A percentile compares a stretch with the other conserved stretches of the same genome.
Conservation (phyloP, 805 yeast species). For the Teunomyces funiuensis region DNA sequence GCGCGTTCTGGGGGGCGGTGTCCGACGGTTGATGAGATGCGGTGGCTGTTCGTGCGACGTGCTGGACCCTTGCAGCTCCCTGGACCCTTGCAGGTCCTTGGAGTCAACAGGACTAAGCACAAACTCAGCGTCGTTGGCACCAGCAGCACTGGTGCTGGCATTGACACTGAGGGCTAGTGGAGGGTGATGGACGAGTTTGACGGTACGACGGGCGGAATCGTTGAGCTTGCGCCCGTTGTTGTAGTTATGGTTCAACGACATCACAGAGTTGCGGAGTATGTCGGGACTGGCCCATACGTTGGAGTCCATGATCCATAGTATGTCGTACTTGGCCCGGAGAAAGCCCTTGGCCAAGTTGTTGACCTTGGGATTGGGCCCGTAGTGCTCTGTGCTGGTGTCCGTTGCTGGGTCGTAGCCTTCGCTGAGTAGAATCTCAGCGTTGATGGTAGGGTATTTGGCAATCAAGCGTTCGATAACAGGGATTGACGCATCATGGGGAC, state of each 20-base stretch:
- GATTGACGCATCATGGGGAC: conserved; percentile 60
- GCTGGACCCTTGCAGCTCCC: too few relatives aligned
- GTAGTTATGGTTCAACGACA: conserved; percentile 45
- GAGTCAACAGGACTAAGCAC: conserved; percentile 17
- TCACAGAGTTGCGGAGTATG: conserved; percentile 63
- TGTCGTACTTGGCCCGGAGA: conserved; percentile 62
- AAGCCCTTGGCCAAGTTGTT: conserved; percentile 86
- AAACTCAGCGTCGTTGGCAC: conserved; percentile 26
- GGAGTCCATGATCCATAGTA: conserved; percentile 83
- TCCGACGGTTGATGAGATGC: too few relatives aligned
- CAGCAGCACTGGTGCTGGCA: conserved; percentile 7
- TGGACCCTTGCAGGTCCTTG: conserved; percentile 1
- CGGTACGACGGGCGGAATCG: conserved; percentile 30
- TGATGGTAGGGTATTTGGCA: conserved; percentile 51
- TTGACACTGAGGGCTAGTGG: conserved; percentile 59
- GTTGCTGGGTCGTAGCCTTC: conserved; percentile 13
- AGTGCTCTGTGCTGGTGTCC: conserved; percentile 43
- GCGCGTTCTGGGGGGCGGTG: background rate
- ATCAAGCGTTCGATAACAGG: conserved; percentile 54
- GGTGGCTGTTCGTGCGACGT: background rate
- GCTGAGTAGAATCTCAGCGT: conserved; percentile 55
- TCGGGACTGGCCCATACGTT: conserved; percentile 77
- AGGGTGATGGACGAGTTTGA: conserved; percentile 76
- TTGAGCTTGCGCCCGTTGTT: conserved; percentile 48
- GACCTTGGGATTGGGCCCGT: conserved; percentile 88